Conservation (phyloP, 1,284 basidiomycete genomes). For the Trichosporon sp. region DNA sequence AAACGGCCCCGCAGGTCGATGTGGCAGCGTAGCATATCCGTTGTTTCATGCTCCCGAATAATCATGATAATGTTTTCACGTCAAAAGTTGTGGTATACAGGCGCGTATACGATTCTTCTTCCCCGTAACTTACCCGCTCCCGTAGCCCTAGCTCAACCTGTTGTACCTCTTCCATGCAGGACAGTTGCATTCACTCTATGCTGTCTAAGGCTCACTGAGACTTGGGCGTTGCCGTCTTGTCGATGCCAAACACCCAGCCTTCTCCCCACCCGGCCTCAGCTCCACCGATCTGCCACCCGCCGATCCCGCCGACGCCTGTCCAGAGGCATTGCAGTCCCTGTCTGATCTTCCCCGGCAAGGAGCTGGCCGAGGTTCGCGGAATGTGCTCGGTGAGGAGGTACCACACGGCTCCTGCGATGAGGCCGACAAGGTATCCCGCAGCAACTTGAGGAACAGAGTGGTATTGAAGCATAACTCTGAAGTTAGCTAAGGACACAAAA, state of each 20-base stretch:
- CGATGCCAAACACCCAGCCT: slow-evolving; percentile 36
- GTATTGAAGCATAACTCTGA: slow-evolving; percentile 51
- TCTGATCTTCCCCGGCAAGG: slow-evolving; percentile 35
- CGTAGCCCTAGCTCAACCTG: slow-evolving; percentile 13
- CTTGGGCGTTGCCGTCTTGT: slow-evolving; percentile 16
- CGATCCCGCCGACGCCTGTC: slow-evolving; percentile 47
- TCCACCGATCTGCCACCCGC: slow-evolving; percentile 47
- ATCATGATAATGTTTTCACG: not conserved
- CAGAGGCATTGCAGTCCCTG: slow-evolving; percentile 38
- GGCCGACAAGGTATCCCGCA: slow-evolving; percentile 46
- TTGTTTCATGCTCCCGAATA: not conserved
- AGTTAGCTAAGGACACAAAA: slow-evolving; percentile 13
- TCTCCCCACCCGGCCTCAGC: slow-evolving; percentile 51
- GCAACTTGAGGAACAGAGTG: slow-evolving; percentile 50
- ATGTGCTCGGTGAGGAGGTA: slow-evolving; percentile 46
- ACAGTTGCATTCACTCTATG: not conserved
- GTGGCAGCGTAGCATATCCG: not conserved
- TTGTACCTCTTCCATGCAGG: slow-evolving; percentile 22
- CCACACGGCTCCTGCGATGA: slow-evolving; percentile 38
- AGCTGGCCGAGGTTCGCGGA: slow-evolving; percentile 37
- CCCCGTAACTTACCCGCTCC: not conserved
- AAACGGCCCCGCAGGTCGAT: slow-evolving; percentile 4
- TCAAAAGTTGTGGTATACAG: slow-evolving; percentile 11
- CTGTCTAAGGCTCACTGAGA: slow-evolving; percentile 15
- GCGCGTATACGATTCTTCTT: not conserved